phyloP scores from a whole-genome alignment of 345 rosid genomes.

The Acer negundo region DNA sequence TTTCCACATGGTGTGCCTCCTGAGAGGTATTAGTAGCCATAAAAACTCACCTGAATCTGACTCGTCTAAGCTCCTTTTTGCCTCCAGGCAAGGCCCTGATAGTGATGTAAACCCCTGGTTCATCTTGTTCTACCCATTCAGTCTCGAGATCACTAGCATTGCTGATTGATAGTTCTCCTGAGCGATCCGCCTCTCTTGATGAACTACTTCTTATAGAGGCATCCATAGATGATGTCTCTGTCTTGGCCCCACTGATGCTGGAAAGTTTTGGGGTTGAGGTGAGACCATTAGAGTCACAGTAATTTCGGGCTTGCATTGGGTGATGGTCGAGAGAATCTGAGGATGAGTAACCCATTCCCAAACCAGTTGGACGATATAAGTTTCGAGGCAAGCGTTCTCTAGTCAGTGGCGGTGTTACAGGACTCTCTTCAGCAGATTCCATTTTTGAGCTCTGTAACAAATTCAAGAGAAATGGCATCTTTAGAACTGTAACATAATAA shows the following conservation, averaged over 20 bases:
- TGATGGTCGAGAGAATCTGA: constrained; percentile 77
- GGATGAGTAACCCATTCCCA: constrained; percentile 69
- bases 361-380: constrained; percentile 63
- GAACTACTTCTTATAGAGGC: constrained; percentile 91
- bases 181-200: constrained; percentile 87
- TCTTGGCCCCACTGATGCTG: constrained; percentile 88
- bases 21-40: constrained; percentile 19
- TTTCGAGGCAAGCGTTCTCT: constrained; percentile 80
- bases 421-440: constrained; percentile 84
- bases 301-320: constrained; percentile 59
- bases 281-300: constrained; percentile 67
- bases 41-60: constrained; percentile 84
- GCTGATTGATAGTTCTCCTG: constrained; percentile 81
- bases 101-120: constrained; percentile 96
- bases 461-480: background rate
- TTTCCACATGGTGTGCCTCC: constrained; percentile 4
- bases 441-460: constrained; percentile 57
- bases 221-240: constrained; percentile 88
- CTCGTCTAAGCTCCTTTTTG: constrained; percentile 92
- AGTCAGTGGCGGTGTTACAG: constrained; percentile 74
- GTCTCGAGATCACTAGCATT: constrained; percentile 84
- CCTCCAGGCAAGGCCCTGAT: constrained; percentile 78
- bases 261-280: constrained; percentile 90
- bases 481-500: constrained; percentile 8
- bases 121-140: constrained; percentile 98